Evolutionary conservation across 2,329 filamentous ascomycete species (phyloP), one percentile per base, ranked within the genome.

Genomic region (Claviceps paspali): DNA sequence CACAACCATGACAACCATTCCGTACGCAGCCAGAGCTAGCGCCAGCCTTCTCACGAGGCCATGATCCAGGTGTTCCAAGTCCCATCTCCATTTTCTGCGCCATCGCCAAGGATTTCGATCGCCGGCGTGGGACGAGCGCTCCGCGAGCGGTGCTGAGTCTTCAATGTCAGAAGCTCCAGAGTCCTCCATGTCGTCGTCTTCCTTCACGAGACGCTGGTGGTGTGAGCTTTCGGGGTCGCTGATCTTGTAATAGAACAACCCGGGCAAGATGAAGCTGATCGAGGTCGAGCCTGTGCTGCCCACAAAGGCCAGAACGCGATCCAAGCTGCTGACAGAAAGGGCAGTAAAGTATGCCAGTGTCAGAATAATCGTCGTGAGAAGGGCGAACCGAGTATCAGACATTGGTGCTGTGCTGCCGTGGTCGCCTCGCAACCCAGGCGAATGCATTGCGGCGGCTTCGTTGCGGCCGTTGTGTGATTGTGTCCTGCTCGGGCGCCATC

Each of bases 201-300:
- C 86, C 56, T 96, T 96, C 44, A 85, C 65, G 8, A 96, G 65
- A 11, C 81, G 75, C 54, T 94, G 88, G 49, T 95, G 86, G 44
- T 88, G 76, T 21, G 79, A 71, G 31, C 83, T 88, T 38, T 94
- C 81, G 0, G 91, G 91, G 18, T 84, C 77, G 10, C 85, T 92
- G 42, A 98, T 96, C 60, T 96, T 96, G 63, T 96, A 98, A 60
- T 96, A 98, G 58, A 98, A 98, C 4, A 98, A 62, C 0, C 91
- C 91, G 0, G 91, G 91, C 0, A 98, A 69, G 46, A 98, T 96
- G 55, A 98, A 98, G 43, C 84, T 93, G 50, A 98, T 98, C 43
- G 84, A 85, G 0, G 91, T 98, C 36, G 81, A 88, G 37, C 91
- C 91, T 0, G 91, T 98, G 49, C 81, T 86, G 27, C 91, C 91